Conservation (phyloP, 2,329 filamentous ascomycete species). For the Zelopaecilomyces penicillatus region DNA sequence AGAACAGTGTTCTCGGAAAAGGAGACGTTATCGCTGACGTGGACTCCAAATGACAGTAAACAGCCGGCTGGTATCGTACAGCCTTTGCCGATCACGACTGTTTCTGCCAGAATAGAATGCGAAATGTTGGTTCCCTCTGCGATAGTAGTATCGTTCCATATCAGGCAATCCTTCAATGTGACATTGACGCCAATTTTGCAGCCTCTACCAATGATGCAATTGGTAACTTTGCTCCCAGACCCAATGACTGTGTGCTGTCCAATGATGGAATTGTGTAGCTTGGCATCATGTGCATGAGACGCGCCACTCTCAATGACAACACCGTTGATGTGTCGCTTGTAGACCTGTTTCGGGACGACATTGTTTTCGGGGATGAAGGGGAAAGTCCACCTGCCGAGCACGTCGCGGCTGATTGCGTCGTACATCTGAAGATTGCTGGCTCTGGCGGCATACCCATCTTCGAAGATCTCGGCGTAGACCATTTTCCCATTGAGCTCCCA, state of each 20-base stretch:
- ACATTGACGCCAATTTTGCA: constrained; percentile 85
- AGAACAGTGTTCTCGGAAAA: constrained; percentile 28
- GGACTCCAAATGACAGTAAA: constrained; percentile 71
- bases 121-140: constrained; percentile 65
- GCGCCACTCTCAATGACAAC: constrained; percentile 75
- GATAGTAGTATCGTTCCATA: constrained; percentile 80
- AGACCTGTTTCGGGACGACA: constrained; percentile 67
- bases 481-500: constrained; percentile 95
- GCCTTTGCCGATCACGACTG: constrained; percentile 60
- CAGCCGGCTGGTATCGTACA: constrained; percentile 64
- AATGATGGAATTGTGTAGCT: constrained; percentile 64
- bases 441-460: constrained; percentile 76
- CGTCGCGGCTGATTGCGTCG: constrained; percentile 77
- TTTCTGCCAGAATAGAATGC: constrained; percentile 68
- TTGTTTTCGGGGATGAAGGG: constrained; percentile 88
- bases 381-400: constrained; percentile 81
- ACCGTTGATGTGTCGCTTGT: constrained; percentile 59
- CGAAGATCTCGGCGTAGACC: constrained; percentile 83
- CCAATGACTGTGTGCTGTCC: constrained; percentile 71
- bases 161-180: constrained; percentile 66
- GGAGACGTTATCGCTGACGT: constrained; percentile 53
- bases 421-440: constrained; percentile 83
- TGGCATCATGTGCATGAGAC: constrained; percentile 61
- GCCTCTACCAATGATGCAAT: constrained; percentile 73
- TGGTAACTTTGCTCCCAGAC: constrained; percentile 58